Evolutionary conservation across 805 yeast genomes (phyloP).

Genomic region (Ogataea pignaliae): DNA sequence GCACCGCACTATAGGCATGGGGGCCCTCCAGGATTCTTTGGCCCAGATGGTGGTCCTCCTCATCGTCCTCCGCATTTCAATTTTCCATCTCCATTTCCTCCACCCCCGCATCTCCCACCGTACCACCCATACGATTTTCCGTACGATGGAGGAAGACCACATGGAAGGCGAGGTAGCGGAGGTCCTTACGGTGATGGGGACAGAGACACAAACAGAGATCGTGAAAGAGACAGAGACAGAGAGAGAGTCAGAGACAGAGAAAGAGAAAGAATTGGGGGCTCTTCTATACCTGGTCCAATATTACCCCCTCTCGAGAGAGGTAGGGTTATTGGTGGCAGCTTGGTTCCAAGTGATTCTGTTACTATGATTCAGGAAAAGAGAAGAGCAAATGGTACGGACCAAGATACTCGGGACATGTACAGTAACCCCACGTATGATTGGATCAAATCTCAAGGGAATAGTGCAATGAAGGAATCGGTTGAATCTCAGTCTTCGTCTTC

Average conservation of each 20-base stretch:
- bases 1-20: no score
- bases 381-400: not conserved
- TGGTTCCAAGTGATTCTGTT: slow-evolving; percentile 16
- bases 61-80: slow-evolving; percentile 14
- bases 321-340: slow-evolving; percentile 1
- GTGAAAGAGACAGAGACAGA: no score
- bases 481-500: not conserved
- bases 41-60: slow-evolving; percentile 5
- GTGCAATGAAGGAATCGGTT: not conserved
- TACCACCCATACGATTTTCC: not conserved
- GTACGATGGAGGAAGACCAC: slow-evolving; percentile 1
- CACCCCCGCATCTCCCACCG: slow-evolving; percentile 12
- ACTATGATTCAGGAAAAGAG: slow-evolving; percentile 6
- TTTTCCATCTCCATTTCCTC: slow-evolving; percentile 25
- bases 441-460: slow-evolving; percentile 11
- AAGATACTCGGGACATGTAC: slow-evolving; percentile 1
- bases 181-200: no score
- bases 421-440: slow-evolving; percentile 21
- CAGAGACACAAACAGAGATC: no score
- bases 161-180: not conserved
- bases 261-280: not conserved
- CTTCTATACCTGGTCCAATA: not conserved
- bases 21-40: not conserved
- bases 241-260: not conserved
- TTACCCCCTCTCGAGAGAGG: no score